Conservation (phyloP, 2,329 filamentous ascomycete genomes). For the Colletotrichum sp. region DNA sequence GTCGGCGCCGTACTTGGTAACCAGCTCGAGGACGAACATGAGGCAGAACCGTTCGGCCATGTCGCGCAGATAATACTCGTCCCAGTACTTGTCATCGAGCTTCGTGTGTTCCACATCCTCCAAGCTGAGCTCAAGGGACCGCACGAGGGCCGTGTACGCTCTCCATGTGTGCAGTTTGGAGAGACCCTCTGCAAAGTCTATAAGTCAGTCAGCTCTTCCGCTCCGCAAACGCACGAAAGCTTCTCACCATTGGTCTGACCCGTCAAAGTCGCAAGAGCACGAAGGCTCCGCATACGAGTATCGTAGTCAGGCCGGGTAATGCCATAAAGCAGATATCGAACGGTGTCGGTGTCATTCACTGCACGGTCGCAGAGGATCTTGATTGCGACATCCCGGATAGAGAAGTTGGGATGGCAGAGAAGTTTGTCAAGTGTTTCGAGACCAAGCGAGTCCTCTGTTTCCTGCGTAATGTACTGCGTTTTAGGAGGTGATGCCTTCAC, state of each 20-base stretch:
- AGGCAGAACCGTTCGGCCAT: slow-evolving; percentile 66
- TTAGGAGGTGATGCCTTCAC: slow-evolving; percentile 70
- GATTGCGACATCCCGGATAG: slow-evolving; percentile 72
- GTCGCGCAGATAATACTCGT: slow-evolving; percentile 68
- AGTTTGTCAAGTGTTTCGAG: slow-evolving; percentile 71
- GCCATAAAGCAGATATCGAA: slow-evolving; percentile 59
- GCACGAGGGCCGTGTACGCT: slow-evolving; percentile 63
- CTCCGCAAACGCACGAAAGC: neutral
- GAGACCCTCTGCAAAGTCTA: slow-evolving; percentile 40
- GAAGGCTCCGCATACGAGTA: slow-evolving; percentile 60
- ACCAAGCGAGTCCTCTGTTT: slow-evolving; percentile 75
- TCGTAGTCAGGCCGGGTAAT: slow-evolving; percentile 66
- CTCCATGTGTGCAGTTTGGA: slow-evolving; percentile 53
- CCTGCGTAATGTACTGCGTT: slow-evolving; percentile 76
- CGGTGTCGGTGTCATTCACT: slow-evolving; percentile 61
- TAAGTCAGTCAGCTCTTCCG: slow-evolving; percentile 25
- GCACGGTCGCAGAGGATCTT: slow-evolving; percentile 62
- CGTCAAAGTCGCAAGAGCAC: slow-evolving; percentile 61
- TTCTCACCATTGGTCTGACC: slow-evolving; percentile 33
- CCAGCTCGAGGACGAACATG: slow-evolving; percentile 61
- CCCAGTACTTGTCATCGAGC: slow-evolving; percentile 62
- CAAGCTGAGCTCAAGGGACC: slow-evolving; percentile 62
- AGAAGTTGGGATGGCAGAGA: slow-evolving; percentile 72
- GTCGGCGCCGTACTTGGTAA: slow-evolving; percentile 62
- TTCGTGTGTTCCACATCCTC: slow-evolving; percentile 53